phyloP scores from a whole-genome alignment of 805 yeast genomes.

The Starmerella roubikii region DNA sequence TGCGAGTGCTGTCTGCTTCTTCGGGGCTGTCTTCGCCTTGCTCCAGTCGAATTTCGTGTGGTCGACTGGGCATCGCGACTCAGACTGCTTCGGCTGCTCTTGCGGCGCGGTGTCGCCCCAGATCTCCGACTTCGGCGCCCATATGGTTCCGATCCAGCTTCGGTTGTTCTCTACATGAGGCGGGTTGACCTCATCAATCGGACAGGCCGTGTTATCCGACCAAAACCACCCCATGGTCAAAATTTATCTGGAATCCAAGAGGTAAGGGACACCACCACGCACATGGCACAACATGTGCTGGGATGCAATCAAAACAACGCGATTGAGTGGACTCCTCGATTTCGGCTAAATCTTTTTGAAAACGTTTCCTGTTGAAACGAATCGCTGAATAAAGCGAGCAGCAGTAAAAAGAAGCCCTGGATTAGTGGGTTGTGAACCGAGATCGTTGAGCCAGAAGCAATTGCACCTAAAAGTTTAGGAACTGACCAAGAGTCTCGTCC shows the following conservation, averaged over 20 bases:
- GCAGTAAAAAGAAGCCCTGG: too few species aligned
- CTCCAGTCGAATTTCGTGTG: conserved; percentile 24
- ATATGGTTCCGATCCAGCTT: conserved; percentile 7
- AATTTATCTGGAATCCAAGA: neutral
- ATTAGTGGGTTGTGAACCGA: too few species aligned
- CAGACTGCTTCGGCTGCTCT: neutral
- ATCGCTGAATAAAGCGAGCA: too few species aligned
- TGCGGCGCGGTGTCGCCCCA: conserved; percentile 6
- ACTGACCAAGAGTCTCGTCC: too few species aligned
- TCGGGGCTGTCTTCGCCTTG: conserved; percentile 2
- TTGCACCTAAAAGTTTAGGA: too few species aligned
- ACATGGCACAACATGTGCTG: too few species aligned
- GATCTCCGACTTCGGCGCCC: conserved; percentile 15
- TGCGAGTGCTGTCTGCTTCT: neutral
- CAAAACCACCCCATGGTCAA: conserved; percentile 80
- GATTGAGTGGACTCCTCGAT: too few species aligned
- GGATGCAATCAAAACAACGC: too few species aligned
- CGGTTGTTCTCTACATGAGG: neutral
- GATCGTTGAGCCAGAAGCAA: too few species aligned
- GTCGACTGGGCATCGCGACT: conserved; percentile 31
- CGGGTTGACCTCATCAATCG: conserved; percentile 1
- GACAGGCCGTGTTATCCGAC: conserved; percentile 32
- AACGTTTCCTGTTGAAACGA: too few species aligned
- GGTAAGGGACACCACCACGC: neutral
- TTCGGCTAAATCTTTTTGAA: too few species aligned